Evolutionary conservation across 1,139 yeast genomes (phyloP), one percentile per base, ranked within the genome.

Genomic region (Diutina sp.): DNA sequence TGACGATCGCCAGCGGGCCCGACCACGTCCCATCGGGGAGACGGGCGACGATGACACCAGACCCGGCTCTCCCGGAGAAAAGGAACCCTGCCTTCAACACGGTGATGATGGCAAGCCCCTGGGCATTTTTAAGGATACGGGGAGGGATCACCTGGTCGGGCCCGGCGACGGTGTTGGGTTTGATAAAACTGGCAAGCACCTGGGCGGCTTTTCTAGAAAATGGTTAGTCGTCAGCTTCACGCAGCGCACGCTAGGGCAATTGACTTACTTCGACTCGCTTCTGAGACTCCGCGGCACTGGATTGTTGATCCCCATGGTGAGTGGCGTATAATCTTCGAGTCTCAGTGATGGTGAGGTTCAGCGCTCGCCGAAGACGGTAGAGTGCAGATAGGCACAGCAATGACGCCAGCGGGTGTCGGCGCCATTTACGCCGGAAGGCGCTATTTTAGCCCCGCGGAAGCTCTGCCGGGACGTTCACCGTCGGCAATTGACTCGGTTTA

Each of bases 11-110:
- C 2, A 96, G 86, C 1, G 99, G 99, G 0, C 98, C 95, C n/a
- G 97, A 90, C 99, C 99, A 93, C 0, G 84, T 72, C 1, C 98
- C 98, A 70, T 93, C 99, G 1, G 95, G 95, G 56, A 93, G 77
- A 60, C 98, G 77, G 6, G 98, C 97, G 35, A 93, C 95, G 61
- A 93, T 87, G 45, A 93, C 90, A 60, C 99, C 99, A 1, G 97
- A 89, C 29, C 99, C 99, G 1, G 97, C 98, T 69, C 99, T 82
- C 44, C 98, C 99, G 4, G 97, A 88, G 67, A 93, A 93, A 60
- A 93, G 76, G 67, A 93, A 93, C 2, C 99, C 99, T 1, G 98
- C 99, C 68, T 95, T 93, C 60, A 93, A 75, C 21, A 93, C 97
- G 1, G 98, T 93, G 61, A 93, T 80, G 52, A 93, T 72, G 2